Evolutionary conservation across 2,329 filamentous ascomycete genomes (phyloP), one percentile per base, ranked within the genome.

Genomic region (Cadophora sp.): DNA sequence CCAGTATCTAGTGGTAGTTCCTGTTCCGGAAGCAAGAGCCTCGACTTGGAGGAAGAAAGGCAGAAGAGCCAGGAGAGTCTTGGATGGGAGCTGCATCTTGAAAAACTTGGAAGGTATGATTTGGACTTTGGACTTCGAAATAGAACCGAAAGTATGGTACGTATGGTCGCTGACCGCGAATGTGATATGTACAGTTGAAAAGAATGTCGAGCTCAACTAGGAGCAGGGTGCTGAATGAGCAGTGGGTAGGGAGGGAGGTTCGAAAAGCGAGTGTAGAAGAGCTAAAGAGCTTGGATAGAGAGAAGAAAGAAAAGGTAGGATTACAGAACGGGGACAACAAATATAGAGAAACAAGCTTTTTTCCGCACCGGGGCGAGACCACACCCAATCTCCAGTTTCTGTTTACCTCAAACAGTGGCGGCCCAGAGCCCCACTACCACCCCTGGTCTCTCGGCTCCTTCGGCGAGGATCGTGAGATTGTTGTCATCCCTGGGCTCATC

Each of bases 1-100:
- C 86, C 86, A 86, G 76, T 86, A 86, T 68, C 84, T 74, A 9
- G 79, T 81, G 43, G 80, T 79, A 34, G 65, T 72, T 64, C 74
- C 74, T 11, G 69, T 71, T 24, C 74, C 74, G 2, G 72, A 73
- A 14, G 73, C 72, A 55, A 69, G 68, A 1, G 71, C 60, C 4
- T 66, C 58, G 48, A 66, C 68, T 22, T 71, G 67, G 31, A 73
- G 66, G 60, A 75, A 70, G 68, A 73, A 73, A 5, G 72, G 73
- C 48, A 75, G 66, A 37, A 75, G 72, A 51, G 71, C 65, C 22
- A 75, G 55, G 46, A 75, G 70, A n/a, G 67, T 66, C 55, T 65
- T 68, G 51, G 67, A 72, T 61, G 72, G 58, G 65, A 73, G 68
- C 59, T 70, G 43, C 73, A 75, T 75, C 22, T 62, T 73, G 70